phyloP scores from a whole-genome alignment of 257 asterid species.

The Solanum gracilifrons region DNA sequence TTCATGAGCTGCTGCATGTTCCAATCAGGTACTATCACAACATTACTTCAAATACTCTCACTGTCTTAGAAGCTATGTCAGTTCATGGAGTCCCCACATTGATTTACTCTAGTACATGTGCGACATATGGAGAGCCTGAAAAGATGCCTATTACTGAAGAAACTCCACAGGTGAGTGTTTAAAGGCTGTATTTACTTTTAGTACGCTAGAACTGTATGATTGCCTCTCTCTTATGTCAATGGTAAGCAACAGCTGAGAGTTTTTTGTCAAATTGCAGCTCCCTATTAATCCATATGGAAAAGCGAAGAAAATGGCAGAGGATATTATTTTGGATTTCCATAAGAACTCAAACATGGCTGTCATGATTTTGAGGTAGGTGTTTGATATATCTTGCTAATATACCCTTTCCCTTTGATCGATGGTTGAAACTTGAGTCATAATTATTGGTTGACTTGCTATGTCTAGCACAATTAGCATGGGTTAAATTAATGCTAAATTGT shows the following conservation, averaged over 20 bases:
- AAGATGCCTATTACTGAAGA: conserved; percentile 82
- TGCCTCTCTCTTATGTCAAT: not conserved
- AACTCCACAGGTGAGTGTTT: conserved; percentile 50
- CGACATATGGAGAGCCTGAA: conserved; percentile 91
- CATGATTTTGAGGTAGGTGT: conserved; percentile 70
- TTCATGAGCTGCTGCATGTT: conserved; percentile 5
- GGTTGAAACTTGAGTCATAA: not conserved
- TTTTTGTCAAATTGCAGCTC: conserved; percentile 27
- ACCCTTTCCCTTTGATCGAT: not conserved
- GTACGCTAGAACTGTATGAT: not conserved
- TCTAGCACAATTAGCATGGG: not conserved
- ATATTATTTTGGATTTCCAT: conserved; percentile 81
- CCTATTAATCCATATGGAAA: conserved; percentile 95
- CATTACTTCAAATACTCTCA: conserved; percentile 84
- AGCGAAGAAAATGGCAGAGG: conserved; percentile 99
- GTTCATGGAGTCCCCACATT: conserved; percentile 52
- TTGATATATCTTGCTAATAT: not conserved
- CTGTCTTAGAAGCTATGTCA: conserved; percentile 70
- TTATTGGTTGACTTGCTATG: not conserved
- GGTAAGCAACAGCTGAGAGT: not conserved
- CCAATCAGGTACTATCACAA: conserved; percentile 83
- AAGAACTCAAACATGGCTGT: conserved; percentile 84
- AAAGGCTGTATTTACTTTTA: not conserved
- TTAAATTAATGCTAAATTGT: not conserved
- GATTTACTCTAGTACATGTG: conserved; percentile 88